Base-by-base conservation (phyloP, 2,329 filamentous ascomycete species). In the Calonectria leucothoes region DNA sequence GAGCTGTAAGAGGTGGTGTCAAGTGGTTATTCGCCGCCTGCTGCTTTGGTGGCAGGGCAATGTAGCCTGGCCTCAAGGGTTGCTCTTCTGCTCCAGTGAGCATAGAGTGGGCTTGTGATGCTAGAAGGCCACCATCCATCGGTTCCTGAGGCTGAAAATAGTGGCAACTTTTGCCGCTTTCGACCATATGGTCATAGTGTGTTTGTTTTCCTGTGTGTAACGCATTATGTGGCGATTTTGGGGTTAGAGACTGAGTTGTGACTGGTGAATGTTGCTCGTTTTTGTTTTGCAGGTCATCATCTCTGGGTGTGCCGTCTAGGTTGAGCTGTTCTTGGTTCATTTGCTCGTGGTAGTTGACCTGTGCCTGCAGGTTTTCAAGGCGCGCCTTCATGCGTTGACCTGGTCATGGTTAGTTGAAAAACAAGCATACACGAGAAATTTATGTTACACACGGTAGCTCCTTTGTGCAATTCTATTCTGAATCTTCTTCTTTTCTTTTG, bases 261-360 rank as follows among this genome's bases (percentile, higher is more conserved):
- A 48, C 55, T 23, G 66, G 66, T 17, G 55, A 59, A 23, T 39
- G 55, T 29, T 57, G 52, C 15, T 31, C 55, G 8, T 39, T 55
- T 6, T 59, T 51, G 66, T 27, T 48, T 49, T 59, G 55, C 27
- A 48, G 33, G 39, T 35, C 17, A 20, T 20, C 27, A 10, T 42
- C 52, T 27, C n/a, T 37, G 14, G 55, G 66, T 1, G 55, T 39
- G 20, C 45, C 45, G 15, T 63, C 66, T 10, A 51, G 31, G 31
- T 69, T 39, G 10, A 61, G 14, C 31, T 63, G 66, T 14, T 52
- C 66, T 20, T 69, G 66, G n/a, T 33, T 61, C 23, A 69, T 61
- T 33, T 69, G 66, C 39, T 69, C 66, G n/a, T 69, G 66, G 15
- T 69, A 69, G 29, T 69, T 61, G 66, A 69, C 66, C 33, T 69